These are phyloP conservation scores for Barnettozyma salicaria DNA, from an alignment of 805 yeast species.

Conservation along the genomic window DNA sequence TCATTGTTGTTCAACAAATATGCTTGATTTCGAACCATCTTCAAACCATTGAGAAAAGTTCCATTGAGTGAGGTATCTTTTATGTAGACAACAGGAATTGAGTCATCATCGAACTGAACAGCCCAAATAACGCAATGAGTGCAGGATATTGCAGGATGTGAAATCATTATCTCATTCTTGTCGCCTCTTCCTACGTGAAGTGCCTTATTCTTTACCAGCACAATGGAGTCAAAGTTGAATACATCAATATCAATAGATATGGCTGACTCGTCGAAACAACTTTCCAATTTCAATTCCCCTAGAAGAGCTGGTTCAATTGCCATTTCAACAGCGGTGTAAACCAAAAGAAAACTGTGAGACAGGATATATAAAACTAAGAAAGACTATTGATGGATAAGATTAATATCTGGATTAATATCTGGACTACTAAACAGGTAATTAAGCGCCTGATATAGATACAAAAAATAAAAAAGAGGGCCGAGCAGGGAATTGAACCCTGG, in stretches of 20 bases:
- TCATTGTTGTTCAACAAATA: conserved; percentile 36
- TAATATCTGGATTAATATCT: neutral
- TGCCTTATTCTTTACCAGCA: conserved; percentile 28
- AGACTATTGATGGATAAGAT: too few relatives aligned
- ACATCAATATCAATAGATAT: conserved; percentile 1
- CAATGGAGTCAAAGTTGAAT: conserved; percentile 11
- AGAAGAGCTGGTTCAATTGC: neutral
- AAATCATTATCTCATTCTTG: conserved; percentile 28
- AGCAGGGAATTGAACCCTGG: conserved; percentile 32
- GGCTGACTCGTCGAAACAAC: neutral
- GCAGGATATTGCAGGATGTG: conserved; percentile 37
- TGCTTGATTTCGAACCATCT: conserved; percentile 28
- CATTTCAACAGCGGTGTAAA: too few relatives aligned
- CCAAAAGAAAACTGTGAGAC: too few relatives aligned
- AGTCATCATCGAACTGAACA: conserved; percentile 42
- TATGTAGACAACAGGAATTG: conserved; percentile 42
- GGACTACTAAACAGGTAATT: neutral
- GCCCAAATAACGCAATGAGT: conserved; percentile 46
- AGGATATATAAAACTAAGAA: too few relatives aligned
- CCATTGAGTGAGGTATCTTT: conserved; percentile 51
- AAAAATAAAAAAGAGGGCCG: conserved; percentile 25
- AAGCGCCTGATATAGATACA: conserved; percentile 2
- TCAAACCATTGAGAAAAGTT: conserved; percentile 36
- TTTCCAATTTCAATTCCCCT: neutral
- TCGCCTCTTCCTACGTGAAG: conserved; percentile 40